phyloP scores from a whole-genome alignment of 768 basidiomycete genomes.

The Tylopilus subfusipes region DNA sequence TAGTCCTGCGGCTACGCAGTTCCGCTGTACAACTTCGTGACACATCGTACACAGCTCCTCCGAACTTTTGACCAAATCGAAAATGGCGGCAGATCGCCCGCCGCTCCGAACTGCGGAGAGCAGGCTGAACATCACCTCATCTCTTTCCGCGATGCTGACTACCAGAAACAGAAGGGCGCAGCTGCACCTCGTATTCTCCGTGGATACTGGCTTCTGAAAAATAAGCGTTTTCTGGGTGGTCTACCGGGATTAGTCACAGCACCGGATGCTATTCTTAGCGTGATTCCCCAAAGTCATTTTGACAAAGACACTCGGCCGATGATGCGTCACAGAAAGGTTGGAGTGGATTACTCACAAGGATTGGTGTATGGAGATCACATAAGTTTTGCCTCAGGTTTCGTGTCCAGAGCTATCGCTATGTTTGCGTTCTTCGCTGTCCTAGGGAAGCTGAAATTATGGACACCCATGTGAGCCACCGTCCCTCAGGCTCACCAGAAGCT shows the following conservation, averaged over 20 bases:
- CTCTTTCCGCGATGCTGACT: constrained; percentile 6
- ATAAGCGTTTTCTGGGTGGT: constrained; percentile 53
- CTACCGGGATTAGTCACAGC: constrained; percentile 44
- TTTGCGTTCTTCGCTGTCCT: constrained; percentile 10
- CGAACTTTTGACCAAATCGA: constrained; percentile 43
- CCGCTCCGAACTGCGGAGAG: background rate
- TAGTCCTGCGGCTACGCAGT: constrained; percentile 69
- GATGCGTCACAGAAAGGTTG: background rate
- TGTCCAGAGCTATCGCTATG: constrained; percentile 9
- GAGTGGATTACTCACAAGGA: background rate
- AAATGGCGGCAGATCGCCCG: constrained; percentile 32
- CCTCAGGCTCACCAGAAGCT: background rate
- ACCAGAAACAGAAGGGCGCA: background rate
- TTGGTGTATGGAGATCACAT: constrained; percentile 1
- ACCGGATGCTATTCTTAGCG: constrained; percentile 16
- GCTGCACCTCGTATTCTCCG: constrained; percentile 33
- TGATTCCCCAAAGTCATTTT: constrained; percentile 15
- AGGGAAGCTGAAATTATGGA: constrained; percentile 4
- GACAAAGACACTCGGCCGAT: constrained; percentile 17
- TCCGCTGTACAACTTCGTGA: constrained; percentile 56
- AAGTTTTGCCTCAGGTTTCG: constrained; percentile 18
- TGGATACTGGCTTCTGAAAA: constrained; percentile 50
- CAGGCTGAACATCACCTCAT: background rate
- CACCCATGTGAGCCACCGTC: background rate
- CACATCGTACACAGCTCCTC: constrained; percentile 51